Conservation (phyloP, 2,329 filamentous ascomycete species). For the Trichophyton mentagrophytes region DNA sequence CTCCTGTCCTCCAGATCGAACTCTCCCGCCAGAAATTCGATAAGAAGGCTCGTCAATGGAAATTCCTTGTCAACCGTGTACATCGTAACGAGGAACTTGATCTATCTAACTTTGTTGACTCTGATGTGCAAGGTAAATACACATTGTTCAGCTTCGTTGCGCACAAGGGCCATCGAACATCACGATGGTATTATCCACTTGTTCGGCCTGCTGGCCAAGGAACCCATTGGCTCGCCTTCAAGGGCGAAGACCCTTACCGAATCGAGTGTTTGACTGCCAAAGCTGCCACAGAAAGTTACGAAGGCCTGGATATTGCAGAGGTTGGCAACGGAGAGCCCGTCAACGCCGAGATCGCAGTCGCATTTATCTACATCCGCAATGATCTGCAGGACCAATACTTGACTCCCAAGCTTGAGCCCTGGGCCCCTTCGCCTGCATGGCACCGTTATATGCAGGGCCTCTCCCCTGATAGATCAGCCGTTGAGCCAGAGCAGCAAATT, state of each 20-base stretch:
- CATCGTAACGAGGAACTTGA: slow-evolving; percentile 42
- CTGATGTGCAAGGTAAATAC: slow-evolving; percentile 34
- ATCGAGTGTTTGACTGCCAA: slow-evolving; percentile 46
- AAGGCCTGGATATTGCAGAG: slow-evolving; percentile 34
- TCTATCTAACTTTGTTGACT: slow-evolving; percentile 27
- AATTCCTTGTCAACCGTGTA: slow-evolving; percentile 45
- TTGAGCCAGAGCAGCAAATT: neutral
- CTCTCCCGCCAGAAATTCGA: slow-evolving; percentile 47
- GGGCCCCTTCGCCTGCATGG: neutral
- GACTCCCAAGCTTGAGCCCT: slow-evolving; percentile 19
- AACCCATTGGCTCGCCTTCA: slow-evolving; percentile 47
- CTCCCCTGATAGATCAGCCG: neutral
- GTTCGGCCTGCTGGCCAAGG: slow-evolving; percentile 45
- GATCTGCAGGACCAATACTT: slow-evolving; percentile 34
- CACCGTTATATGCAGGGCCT: neutral
- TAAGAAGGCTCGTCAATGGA: slow-evolving; percentile 41
- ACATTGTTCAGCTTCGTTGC: slow-evolving; percentile 49
- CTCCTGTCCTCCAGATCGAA: slow-evolving; percentile 42
- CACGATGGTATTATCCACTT: slow-evolving; percentile 47
- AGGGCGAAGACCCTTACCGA: slow-evolving; percentile 42
- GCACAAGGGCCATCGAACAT: slow-evolving; percentile 46
- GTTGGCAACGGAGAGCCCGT: slow-evolving; percentile 27
- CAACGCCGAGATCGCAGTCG: slow-evolving; percentile 40
- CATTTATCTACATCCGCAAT: slow-evolving; percentile 44
- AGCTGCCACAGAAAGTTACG: slow-evolving; percentile 40